Evolutionary conservation across 352 stramenopile species (phyloP).

Genomic region (Globisporangium echinulatum): DNA sequence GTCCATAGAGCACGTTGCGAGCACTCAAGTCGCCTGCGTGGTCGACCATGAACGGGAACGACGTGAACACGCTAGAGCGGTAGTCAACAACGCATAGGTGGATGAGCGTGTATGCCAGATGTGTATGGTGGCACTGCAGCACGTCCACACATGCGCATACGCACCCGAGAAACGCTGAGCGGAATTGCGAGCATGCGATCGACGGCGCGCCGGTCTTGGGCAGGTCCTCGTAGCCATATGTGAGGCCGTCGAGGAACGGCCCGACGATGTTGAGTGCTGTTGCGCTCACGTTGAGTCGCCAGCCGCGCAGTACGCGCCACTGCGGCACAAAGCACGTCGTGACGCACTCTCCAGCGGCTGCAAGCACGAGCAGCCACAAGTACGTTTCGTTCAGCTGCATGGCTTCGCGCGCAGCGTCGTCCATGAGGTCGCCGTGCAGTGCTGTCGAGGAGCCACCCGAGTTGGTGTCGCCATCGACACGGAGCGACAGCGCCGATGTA

Average conservation of each 20-base stretch:
- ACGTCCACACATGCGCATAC: background rate
- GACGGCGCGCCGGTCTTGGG: conserved; percentile 22
- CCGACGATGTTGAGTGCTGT: conserved; percentile 71
- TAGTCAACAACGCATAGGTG: no score
- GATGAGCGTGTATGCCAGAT: no score
- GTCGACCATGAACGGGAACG: conserved; percentile 86
- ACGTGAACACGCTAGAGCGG: conserved; percentile 67
- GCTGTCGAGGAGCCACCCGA: background rate
- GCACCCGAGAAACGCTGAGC: conserved; percentile 72
- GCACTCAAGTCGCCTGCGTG: conserved; percentile 71
- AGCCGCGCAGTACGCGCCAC: conserved; percentile 28
- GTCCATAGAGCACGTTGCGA: conserved; percentile 26
- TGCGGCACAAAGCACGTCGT: conserved; percentile 72
- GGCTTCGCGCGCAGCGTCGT: conserved; percentile 21
- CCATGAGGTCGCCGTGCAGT: conserved; percentile 5
- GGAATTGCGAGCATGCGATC: conserved; percentile 55
- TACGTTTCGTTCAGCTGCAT: conserved; percentile 42
- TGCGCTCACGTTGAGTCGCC: conserved; percentile 51
- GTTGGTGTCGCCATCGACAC: background rate
- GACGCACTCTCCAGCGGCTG: conserved; percentile 64
- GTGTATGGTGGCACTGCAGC: no score
- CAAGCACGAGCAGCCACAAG: conserved; percentile 65
- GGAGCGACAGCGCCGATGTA: background rate
- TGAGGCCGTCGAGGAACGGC: conserved; percentile 67
- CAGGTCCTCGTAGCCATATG: conserved; percentile 50